Base-by-base conservation (phyloP, 768 basidiomycete genomes). In the Suillus subalutaceus region DNA sequence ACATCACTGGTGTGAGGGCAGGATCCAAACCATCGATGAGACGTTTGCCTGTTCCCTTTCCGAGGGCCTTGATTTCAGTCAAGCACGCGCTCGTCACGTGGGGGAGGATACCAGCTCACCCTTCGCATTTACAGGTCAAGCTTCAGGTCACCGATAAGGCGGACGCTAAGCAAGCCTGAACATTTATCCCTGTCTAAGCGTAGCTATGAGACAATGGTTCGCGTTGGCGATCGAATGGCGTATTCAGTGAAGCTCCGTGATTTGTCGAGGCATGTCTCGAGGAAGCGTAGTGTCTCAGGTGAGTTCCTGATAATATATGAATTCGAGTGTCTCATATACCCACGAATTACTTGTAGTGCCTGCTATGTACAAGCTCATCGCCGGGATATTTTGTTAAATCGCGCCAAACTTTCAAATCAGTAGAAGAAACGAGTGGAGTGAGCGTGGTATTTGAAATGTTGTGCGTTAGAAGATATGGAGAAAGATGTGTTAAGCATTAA, bases 401-500 rank as follows among this genome's bases (percentile, higher is more conserved):
- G 9, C 4, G 37, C 57, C n/a, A 58, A 23, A 37, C 6, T 59
- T 40, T 26, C 40, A 18, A 26, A 18, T 30, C 23, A 59, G 58
- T 41, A 26, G 26, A 40, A 26, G 5, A 6, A 59, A 32, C 18
- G 59, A 60, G 40, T 43, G 30, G 41, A 60, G 59, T 32, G 41
- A 60, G 41, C 18, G 41, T 60, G 59, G 59, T 60, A 60, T 60
- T 43, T 40, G 40, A 60, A 60, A 60, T 30, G 18, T 18, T 41
- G 41, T 60, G 59, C 59, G 41, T 60, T 20, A 30, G 4, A 60
- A 60, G 41, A 43, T 60, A 30, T 30, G 18, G 10, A 59, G 58
- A 18, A 59, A 40, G 38, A 32, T 60, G 59, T 60, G 59, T 60
- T 7, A 60, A 60, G 41, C 18, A 60, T 60, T 60, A 60, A 60